Conservation (phyloP, 495 filamentous ascomycete species). For the Geoglossum glabrum region DNA sequence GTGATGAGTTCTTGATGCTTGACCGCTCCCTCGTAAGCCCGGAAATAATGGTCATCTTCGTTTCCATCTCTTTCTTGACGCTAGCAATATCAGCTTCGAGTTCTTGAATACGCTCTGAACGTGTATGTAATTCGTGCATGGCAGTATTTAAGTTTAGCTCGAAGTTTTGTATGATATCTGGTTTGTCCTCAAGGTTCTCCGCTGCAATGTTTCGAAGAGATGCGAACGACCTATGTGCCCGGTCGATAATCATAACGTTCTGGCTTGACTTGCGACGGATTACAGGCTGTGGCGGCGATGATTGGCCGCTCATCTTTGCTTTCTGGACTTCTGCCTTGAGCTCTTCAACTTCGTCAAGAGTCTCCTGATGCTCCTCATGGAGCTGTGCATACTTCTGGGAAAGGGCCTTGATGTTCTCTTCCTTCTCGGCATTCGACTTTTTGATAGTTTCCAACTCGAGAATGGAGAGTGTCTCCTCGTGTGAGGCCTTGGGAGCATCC, state of each 20-base stretch:
- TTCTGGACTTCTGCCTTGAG: slow-evolving; percentile 71
- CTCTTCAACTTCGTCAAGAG: slow-evolving; percentile 68
- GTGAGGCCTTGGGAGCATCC: background rate
- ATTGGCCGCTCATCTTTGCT: slow-evolving; percentile 39
- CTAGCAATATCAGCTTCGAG: slow-evolving; percentile 68
- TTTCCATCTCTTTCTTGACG: slow-evolving; percentile 88
- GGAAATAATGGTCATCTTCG: slow-evolving; percentile 82
- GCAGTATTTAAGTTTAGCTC: slow-evolving; percentile 78
- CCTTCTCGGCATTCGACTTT: slow-evolving; percentile 51
- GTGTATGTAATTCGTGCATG: slow-evolving; percentile 75
- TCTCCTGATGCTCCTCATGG: slow-evolving; percentile 59
- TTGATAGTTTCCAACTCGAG: slow-evolving; percentile 54
- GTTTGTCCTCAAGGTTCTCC: slow-evolving; percentile 64
- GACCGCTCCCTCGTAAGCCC: slow-evolving; percentile 83
- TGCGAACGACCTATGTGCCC: slow-evolving; percentile 79
- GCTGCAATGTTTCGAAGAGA: slow-evolving; percentile 69
- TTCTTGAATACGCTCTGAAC: slow-evolving; percentile 74
- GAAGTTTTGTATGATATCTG: slow-evolving; percentile 78
- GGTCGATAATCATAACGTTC: slow-evolving; percentile 72
- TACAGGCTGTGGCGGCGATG: slow-evolving; percentile 49
- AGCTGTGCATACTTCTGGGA: slow-evolving; percentile 61
- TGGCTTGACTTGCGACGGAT: slow-evolving; percentile 90
- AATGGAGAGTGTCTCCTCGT: slow-evolving; percentile 8
- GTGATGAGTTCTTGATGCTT: slow-evolving; percentile 60
- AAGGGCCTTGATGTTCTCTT: slow-evolving; percentile 48